Evolutionary conservation across 2,329 filamentous ascomycete species (phyloP).

Genomic region (Fusarium nelsonii): DNA sequence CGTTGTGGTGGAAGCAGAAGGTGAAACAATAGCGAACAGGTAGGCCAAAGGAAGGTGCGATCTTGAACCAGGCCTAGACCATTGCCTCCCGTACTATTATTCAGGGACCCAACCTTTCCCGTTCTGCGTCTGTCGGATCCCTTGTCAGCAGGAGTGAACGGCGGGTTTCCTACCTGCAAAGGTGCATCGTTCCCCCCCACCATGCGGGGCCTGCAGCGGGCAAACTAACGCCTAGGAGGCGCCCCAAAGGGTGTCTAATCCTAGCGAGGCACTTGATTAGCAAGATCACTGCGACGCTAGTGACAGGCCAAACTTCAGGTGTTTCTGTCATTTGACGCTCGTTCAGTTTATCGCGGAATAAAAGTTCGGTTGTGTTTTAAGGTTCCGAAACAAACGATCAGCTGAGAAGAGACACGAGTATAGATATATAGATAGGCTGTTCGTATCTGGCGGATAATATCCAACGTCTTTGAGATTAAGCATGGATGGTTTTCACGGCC

Average conservation of each 20-base stretch:
- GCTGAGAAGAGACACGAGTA: not conserved
- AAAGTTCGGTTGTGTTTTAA: conserved; percentile 1
- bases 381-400: not conserved
- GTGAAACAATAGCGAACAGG: conserved; percentile 23
- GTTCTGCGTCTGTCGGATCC: conserved; percentile 6
- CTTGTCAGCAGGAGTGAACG: conserved; percentile 34
- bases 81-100: conserved; percentile 1
- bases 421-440: not conserved
- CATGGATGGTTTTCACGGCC: not conserved
- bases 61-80: conserved; percentile 28
- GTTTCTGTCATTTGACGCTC: conserved; percentile 1
- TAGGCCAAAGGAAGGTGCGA: conserved; percentile 8
- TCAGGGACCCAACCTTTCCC: conserved; percentile 36
- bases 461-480: not conserved
- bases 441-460: not conserved
- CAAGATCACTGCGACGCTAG: conserved; percentile 33
- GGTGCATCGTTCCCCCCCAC: conserved; percentile 35
- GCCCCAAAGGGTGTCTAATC: conserved; percentile 31
- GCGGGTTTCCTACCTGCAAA: conserved; percentile 32
- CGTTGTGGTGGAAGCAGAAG: conserved; percentile 29
- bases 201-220: conserved; percentile 35
- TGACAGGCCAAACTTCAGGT: conserved; percentile 12
- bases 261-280: conserved; percentile 33
- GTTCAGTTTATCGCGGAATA: conserved; percentile 17
- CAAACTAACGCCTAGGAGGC: conserved; percentile 12